These are phyloP conservation scores for Wickerhamiella vanderwaltii DNA, from an alignment of 805 yeast species.

Conservation along the genomic window DNA sequence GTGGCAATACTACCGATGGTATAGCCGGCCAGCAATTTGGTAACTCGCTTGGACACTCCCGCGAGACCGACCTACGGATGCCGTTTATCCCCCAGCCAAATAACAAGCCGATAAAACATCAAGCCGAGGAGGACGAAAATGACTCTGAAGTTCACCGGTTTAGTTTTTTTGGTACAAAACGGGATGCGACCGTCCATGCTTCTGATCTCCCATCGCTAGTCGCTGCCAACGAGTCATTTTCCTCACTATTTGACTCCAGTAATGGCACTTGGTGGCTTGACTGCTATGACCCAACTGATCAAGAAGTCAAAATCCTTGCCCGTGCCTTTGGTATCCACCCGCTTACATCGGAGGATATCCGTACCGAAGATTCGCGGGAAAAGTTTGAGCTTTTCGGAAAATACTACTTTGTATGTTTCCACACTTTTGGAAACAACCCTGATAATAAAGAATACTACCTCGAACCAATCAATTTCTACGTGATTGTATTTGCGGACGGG, in stretches of 20 bases:
- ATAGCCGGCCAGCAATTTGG: not conserved
- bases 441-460: constrained; percentile 40
- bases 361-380: constrained; percentile 94
- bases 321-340: constrained; percentile 97
- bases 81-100: constrained; percentile 4
- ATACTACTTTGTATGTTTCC: constrained; percentile 93
- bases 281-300: constrained; percentile 86
- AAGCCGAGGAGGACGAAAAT: not conserved
- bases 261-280: constrained; percentile 94
- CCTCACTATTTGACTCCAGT: constrained; percentile 56
- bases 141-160: constrained; percentile 38
- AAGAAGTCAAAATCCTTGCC: constrained; percentile 82
- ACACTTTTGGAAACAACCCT: constrained; percentile 86
- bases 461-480: constrained; percentile 49
- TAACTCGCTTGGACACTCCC: not conserved
- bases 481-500: constrained; percentile 50
- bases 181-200: constrained; percentile 81
- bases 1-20: not conserved
- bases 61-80: not conserved
- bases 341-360: constrained; percentile 91
- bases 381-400: constrained; percentile 84
- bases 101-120: not conserved
- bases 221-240: constrained; percentile 43
- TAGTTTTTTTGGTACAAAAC: constrained; percentile 67
- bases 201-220: constrained; percentile 73